Evolutionary conservation across 495 filamentous ascomycete genomes (phyloP).

Genomic region (Hypoxylon intermedium): DNA sequence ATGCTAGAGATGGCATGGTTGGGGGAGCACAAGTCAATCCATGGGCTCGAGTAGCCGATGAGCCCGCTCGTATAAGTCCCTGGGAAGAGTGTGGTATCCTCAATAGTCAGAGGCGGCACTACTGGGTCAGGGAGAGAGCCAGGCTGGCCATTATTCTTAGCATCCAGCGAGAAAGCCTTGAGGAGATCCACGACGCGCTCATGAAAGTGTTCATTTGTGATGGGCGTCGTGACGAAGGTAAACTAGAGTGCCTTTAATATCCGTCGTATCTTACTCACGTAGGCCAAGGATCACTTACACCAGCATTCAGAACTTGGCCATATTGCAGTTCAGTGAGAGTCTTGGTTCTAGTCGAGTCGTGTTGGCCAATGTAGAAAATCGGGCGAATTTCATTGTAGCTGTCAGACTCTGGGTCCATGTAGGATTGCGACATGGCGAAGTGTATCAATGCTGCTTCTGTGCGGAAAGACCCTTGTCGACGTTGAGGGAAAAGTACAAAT

Average conservation of each 20-base stretch:
- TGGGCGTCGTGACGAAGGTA: slow-evolving; percentile 87
- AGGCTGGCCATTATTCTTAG: slow-evolving; percentile 19
- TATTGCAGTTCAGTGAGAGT: slow-evolving; percentile 70
- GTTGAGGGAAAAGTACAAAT: background rate
- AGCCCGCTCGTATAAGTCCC: slow-evolving; percentile 73
- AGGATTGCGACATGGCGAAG: slow-evolving; percentile 54
- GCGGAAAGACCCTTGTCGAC: background rate
- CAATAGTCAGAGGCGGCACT: slow-evolving; percentile 73
- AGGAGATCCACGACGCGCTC: slow-evolving; percentile 71
- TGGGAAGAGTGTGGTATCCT: slow-evolving; percentile 78
- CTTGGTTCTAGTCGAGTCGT: slow-evolving; percentile 71
- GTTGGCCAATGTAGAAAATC: slow-evolving; percentile 81
- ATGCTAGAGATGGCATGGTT: slow-evolving; percentile 82
- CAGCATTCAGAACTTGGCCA: slow-evolving; percentile 68
- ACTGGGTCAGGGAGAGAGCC: slow-evolving; percentile 51
- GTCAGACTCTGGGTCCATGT: slow-evolving; percentile 58
- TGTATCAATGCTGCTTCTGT: background rate
- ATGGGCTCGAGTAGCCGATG: slow-evolving; percentile 77
- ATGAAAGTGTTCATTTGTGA: slow-evolving; percentile 85
- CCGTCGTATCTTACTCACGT: background rate
- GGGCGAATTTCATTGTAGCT: slow-evolving; percentile 55
- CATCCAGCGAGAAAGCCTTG: slow-evolving; percentile 60
- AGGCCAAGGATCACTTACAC: slow-evolving; percentile 55
- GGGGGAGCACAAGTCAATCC: slow-evolving; percentile 88
- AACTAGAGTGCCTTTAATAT: slow-evolving; percentile 64